Conservation (phyloP, 768 basidiomycete genomes). For the Leccinellum albellum region DNA sequence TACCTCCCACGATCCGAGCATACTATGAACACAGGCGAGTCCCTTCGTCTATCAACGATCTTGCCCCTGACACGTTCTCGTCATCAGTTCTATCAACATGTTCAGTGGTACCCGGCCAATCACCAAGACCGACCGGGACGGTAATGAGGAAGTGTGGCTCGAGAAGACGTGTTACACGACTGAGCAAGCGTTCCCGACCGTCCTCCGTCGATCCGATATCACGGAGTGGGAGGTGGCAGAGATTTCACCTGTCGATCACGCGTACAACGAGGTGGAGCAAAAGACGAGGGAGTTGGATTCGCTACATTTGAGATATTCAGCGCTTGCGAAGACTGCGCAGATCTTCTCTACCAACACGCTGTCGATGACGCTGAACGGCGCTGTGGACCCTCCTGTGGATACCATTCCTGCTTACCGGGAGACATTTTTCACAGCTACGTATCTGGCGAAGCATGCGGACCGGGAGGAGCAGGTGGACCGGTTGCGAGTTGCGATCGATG, state of each 20-base stretch:
- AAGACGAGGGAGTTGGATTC: constrained; percentile 75
- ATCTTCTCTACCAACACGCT: constrained; percentile 73
- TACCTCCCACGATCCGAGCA: constrained; percentile 69
- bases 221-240: constrained; percentile 65
- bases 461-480: constrained; percentile 68
- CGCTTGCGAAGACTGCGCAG: constrained; percentile 74
- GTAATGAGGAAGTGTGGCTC: constrained; percentile 73
- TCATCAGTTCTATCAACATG: constrained; percentile 66
- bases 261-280: constrained; percentile 73
- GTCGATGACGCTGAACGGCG: constrained; percentile 82
- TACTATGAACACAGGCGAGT: constrained; percentile 85
- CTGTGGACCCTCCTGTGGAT: constrained; percentile 77
- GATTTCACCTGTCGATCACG: constrained; percentile 82
- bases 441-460: constrained; percentile 64
- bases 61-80: constrained; percentile 2
- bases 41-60: not conserved
- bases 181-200: constrained; percentile 87
- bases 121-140: constrained; percentile 59
- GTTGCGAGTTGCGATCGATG: constrained; percentile 71
- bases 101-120: constrained; percentile 77
- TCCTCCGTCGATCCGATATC: constrained; percentile 86
- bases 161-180: constrained; percentile 88
- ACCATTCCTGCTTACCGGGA: constrained; percentile 75
- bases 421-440: constrained; percentile 70
- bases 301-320: constrained; percentile 66